Conservation (phyloP, 129 eudicot species). For the Centella asiatica region DNA sequence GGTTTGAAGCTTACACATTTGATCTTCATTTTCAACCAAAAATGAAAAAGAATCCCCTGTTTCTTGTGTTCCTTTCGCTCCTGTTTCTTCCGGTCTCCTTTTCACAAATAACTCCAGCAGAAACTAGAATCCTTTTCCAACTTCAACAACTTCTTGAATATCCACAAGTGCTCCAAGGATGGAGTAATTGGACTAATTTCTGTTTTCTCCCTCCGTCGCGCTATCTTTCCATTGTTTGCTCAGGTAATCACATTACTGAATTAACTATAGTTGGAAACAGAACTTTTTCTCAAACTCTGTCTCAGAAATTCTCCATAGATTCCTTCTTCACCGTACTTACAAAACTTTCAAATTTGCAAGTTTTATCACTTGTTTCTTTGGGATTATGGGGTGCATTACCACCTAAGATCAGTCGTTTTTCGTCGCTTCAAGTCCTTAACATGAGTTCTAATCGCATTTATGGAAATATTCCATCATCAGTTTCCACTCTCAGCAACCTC, state of each 20-base stretch:
- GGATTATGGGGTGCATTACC: constrained; percentile 89
- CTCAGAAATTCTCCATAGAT: constrained; percentile 56
- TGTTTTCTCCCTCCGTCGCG: constrained; percentile 58
- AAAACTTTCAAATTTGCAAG: constrained; percentile 55
- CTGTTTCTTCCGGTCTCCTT: constrained; percentile 20
- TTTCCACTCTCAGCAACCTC: constrained; percentile 40
- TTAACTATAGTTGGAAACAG: constrained; percentile 67
- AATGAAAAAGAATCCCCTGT: constrained; percentile 19
- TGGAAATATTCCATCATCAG: constrained; percentile 58
- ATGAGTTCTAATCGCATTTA: constrained; percentile 68
- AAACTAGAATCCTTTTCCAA: constrained; percentile 54
- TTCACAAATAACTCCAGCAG: constrained; percentile 55
- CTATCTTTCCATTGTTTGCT: constrained; percentile 45
- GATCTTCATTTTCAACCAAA: not conserved
- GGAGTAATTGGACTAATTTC: constrained; percentile 69
- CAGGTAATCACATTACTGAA: constrained; percentile 63
- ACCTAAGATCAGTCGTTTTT: constrained; percentile 46
- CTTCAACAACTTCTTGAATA: constrained; percentile 62
- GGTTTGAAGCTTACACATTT: not conserved
- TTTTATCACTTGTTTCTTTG: constrained; percentile 65
- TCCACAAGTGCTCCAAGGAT: constrained; percentile 59
- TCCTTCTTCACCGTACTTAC: constrained; percentile 72
- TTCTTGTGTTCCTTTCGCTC: constrained; percentile 21
- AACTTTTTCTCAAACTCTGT: constrained; percentile 28
- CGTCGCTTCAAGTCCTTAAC: constrained; percentile 55